Evolutionary conservation across 805 yeast genomes (phyloP), one percentile per base, ranked within the genome.

Genomic region (Clavispora vitiphila): DNA sequence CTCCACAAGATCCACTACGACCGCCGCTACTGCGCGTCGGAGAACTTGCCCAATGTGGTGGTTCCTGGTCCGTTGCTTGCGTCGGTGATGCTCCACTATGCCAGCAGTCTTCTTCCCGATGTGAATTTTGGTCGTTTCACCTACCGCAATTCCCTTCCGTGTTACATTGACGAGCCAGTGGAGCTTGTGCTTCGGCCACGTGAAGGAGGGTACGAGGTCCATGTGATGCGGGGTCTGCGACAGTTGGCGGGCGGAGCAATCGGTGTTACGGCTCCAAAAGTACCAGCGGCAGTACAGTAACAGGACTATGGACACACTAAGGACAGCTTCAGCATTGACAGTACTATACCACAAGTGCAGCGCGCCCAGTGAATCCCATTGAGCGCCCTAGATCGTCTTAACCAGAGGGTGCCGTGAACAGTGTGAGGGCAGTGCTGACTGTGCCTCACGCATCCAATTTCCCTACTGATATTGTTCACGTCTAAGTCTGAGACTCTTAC

Each of bases 1-100:
- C 72, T 95, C 3, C 99, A 91, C 61, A 73, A 75, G 43, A 86
- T 91, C 30, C 99, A 91, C 62, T 81, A 80, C 59, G 86, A 86
- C 55, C 57, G 60, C 5, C 48, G 49, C 1, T 86, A 86, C 57
- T 72, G 87, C 7, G 50, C 40, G 3, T 42, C 52, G 2, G 98
- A 91, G 54, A 70, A 76, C 1, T 76, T 87, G 38, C 80, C 82
- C 0, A 67, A 69, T 26, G 59, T 81, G 0, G 63, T 91, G 1
- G 81, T 83, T 0, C 96, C 86, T 35, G 99, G 96, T 0, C 96
- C 97, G 0, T 67, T 90, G 40, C 65, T 85, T 43, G 74, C 85
- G 1, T 80, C 83, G 8, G 48, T 85, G 29, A 49, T 80, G 27
- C 56, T 86, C 24, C 75, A 77, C 41, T 81, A 80, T 61, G 77